Conservation (phyloP, 495 filamentous ascomycete species). For the Trichocladium antarcticum region DNA sequence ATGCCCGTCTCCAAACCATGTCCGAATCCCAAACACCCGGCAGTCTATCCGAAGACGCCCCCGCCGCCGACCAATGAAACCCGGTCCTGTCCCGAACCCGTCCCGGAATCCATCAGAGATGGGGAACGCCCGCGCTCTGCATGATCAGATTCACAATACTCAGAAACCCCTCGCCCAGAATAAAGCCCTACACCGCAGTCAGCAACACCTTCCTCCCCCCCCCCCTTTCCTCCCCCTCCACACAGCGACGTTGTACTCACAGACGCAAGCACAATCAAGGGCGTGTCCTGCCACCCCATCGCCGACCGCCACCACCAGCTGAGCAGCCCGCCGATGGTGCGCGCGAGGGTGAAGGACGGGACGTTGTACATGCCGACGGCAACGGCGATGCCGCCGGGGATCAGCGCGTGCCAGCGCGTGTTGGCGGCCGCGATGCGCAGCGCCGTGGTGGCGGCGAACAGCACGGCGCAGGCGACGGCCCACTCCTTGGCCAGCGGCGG, state of each 20-base stretch:
- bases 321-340: slow-evolving; percentile 73
- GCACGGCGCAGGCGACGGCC: slow-evolving; percentile 53
- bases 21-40: too few species aligned
- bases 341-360: slow-evolving; percentile 85
- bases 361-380: slow-evolving; percentile 98
- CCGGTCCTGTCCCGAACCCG: background rate
- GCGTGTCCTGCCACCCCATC: slow-evolving; percentile 43
- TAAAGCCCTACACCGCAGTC: slow-evolving; percentile 50
- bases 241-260: slow-evolving; percentile 27
- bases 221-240: background rate
- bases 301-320: slow-evolving; percentile 67
- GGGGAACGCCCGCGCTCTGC: slow-evolving; percentile 68
- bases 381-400: slow-evolving; percentile 92
- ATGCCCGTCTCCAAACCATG: too few species aligned
- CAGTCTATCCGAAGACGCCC: background rate
- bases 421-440: slow-evolving; percentile 44
- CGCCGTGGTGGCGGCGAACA: slow-evolving; percentile 60
- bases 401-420: slow-evolving; percentile 44
- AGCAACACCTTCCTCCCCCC: too few species aligned
- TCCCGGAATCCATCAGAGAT: slow-evolving; percentile 39
- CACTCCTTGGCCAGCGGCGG: slow-evolving; percentile 71
- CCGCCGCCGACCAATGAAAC: background rate
- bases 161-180: slow-evolving; percentile 85
- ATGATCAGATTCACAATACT: slow-evolving; percentile 85
- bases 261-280: slow-evolving; percentile 47